A percentile compares a stretch with the other conserved stretches of the same genome.
phyloP scores from a whole-genome alignment of 371 early-diverging fungal genomes.

The Coemansia sp. region DNA sequence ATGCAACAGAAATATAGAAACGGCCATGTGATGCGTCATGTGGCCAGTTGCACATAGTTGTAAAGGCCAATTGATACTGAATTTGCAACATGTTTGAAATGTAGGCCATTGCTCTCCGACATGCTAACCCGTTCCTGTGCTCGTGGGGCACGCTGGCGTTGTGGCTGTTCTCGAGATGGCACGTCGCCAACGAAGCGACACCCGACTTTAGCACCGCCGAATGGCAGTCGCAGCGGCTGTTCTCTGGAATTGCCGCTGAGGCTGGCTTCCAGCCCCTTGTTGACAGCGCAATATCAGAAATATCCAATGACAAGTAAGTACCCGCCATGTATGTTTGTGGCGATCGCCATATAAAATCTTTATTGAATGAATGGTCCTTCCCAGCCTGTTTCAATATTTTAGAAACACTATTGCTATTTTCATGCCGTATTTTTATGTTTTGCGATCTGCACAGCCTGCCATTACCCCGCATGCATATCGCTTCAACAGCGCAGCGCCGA shows the following conservation, averaged over 20 bases:
- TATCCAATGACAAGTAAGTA: slow-evolving; percentile 49
- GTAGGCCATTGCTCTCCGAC: slow-evolving; percentile 33
- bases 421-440: neutral
- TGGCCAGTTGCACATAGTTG: neutral
- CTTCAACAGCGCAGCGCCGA: neutral
- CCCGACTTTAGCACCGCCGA: slow-evolving; percentile 32
- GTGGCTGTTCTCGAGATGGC: slow-evolving; percentile 38
- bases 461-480: neutral
- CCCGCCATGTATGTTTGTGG: neutral
- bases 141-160: slow-evolving; percentile 38
- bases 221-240: slow-evolving; percentile 42
- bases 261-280: slow-evolving; percentile 9
- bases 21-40: slow-evolving; percentile 1
- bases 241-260: slow-evolving; percentile 10
- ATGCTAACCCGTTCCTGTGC: slow-evolving; percentile 41
- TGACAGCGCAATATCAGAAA: slow-evolving; percentile 3
- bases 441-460: neutral
- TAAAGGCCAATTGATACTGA: neutral
- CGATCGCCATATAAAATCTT: neutral
- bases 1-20: neutral
- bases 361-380: neutral
- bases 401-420: neutral
- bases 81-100: slow-evolving; percentile 2
- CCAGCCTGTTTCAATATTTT: neutral
- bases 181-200: slow-evolving; percentile 26